phyloP scores from a whole-genome alignment of 2,329 filamentous ascomycete species.

The Claviceps digitariae region DNA sequence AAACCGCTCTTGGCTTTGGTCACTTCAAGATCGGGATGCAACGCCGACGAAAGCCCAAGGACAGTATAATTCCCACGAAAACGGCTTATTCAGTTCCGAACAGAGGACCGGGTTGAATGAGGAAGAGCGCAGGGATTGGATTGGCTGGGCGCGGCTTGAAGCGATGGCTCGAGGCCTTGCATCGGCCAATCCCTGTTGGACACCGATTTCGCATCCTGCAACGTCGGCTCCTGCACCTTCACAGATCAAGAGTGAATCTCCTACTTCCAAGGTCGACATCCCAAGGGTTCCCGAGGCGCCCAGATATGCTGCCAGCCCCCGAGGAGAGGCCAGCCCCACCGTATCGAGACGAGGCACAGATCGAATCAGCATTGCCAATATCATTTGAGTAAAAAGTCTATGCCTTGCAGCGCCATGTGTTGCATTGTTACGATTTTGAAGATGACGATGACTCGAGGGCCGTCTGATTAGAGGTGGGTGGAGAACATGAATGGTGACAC shows the following conservation, averaged over 20 bases:
- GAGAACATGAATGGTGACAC: not conserved
- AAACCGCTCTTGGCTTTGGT: conserved; percentile 76
- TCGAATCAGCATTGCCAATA: conserved; percentile 21
- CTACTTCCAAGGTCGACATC: conserved; percentile 14
- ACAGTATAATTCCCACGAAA: conserved; percentile 17
- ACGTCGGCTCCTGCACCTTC: conserved; percentile 16
- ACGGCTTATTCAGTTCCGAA: conserved; percentile 30
- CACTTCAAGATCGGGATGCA: conserved; percentile 39
- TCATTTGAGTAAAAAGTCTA: conserved; percentile 20
- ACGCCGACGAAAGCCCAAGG: conserved; percentile 11
- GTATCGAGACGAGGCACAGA: conserved; percentile 15
- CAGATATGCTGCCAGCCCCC: conserved; percentile 16
- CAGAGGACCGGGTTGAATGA: conserved; percentile 38
- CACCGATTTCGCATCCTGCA: conserved; percentile 15
- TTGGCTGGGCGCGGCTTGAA: conserved; percentile 67
- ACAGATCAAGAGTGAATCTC: conserved; percentile 23
- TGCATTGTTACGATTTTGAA: not conserved
- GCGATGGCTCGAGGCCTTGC: conserved; percentile 22
- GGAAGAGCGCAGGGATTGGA: conserved; percentile 55
- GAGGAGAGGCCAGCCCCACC: conserved; percentile 16
- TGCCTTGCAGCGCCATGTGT: not conserved
- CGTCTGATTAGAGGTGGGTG: not conserved
- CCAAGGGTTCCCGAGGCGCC: conserved; percentile 18
- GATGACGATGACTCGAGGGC: not conserved
- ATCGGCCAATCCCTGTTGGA: conserved; percentile 18